These are phyloP conservation scores for Linaria vulgaris DNA, from an alignment of 257 asterid species.

Conservation along the genomic window DNA sequence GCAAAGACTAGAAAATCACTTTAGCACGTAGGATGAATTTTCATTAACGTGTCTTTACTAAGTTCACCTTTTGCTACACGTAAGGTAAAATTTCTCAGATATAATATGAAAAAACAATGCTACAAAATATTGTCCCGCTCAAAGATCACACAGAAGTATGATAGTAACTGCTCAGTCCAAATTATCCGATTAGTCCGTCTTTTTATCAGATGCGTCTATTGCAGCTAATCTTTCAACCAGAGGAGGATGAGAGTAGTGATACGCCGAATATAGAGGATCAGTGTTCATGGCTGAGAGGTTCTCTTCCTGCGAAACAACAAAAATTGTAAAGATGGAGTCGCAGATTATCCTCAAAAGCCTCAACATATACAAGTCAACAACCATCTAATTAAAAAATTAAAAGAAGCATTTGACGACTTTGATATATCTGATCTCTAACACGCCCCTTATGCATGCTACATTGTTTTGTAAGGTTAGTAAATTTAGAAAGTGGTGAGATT, in stretches of 20 bases:
- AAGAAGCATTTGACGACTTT: too few species aligned
- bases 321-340: conserved; percentile 1
- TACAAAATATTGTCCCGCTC: conserved; percentile 18
- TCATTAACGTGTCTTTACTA: conserved; percentile 21
- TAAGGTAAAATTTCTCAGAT: conserved; percentile 1
- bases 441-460: too few species aligned
- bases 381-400: too few species aligned
- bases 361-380: too few species aligned
- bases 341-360: too few species aligned
- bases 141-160: conserved; percentile 18
- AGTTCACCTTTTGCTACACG: conserved; percentile 14
- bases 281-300: conserved; percentile 90
- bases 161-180: conserved; percentile 6
- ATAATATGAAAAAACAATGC: conserved; percentile 13
- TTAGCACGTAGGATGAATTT: not conserved
- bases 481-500: too few species aligned
- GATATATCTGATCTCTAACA: too few species aligned
- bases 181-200: conserved; percentile 49
- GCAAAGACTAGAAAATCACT: not conserved
- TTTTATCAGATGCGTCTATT: conserved; percentile 68
- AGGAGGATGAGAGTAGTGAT: conserved; percentile 97
- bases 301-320: conserved; percentile 66
- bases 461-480: too few species aligned
- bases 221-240: conserved; percentile 91
- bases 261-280: conserved; percentile 96